Conservation (phyloP, 1,284 basidiomycete genomes). For the Dichomitus squalens region DNA sequence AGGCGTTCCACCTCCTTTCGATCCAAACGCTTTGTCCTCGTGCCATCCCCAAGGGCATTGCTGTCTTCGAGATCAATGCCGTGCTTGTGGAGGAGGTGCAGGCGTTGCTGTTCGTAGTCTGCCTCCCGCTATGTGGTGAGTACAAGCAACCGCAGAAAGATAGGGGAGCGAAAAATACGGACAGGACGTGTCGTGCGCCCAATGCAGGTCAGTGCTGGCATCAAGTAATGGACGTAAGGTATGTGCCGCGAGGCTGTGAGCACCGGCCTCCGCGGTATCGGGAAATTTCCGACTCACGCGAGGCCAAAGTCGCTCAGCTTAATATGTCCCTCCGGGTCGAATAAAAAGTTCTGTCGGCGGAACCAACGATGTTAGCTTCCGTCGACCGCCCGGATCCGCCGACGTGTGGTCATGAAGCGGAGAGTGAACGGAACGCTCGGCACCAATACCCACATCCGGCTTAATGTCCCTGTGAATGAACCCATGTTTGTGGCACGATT, state of each 20-base stretch:
- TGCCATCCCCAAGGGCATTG: conserved; percentile 62
- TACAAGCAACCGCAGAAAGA: conserved; percentile 4
- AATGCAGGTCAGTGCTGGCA: conserved; percentile 78
- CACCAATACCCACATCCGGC: conserved; percentile 68
- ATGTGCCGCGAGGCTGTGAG: conserved; percentile 11
- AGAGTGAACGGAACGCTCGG: conserved; percentile 23
- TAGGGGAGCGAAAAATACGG: conserved; percentile 30
- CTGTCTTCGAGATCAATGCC: conserved; percentile 91
- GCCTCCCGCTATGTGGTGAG: conserved; percentile 22
- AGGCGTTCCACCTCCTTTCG: conserved; percentile 77
- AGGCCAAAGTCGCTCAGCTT: conserved; percentile 95
- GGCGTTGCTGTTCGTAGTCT: conserved; percentile 95
- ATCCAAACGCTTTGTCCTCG: conserved; percentile 74
- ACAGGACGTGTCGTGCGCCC: conserved; percentile 93
- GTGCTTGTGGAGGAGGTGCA: conserved; percentile 87
- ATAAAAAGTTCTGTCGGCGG: conserved; percentile 84
- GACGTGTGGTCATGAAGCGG: conserved; percentile 14
- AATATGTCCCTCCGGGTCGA: conserved; percentile 92
- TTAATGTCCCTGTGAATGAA: conserved; percentile 99
- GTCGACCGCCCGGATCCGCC: conserved; percentile 16
- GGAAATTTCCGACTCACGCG: conserved; percentile 60
- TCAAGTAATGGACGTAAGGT: conserved; percentile 15
- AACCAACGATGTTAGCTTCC: conserved; percentile 29
- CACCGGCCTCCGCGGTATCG: neutral
- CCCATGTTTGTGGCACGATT: conserved; percentile 91